Conservation (phyloP, 2,329 filamentous ascomycete genomes). For the Botrytis byssoidea region DNA sequence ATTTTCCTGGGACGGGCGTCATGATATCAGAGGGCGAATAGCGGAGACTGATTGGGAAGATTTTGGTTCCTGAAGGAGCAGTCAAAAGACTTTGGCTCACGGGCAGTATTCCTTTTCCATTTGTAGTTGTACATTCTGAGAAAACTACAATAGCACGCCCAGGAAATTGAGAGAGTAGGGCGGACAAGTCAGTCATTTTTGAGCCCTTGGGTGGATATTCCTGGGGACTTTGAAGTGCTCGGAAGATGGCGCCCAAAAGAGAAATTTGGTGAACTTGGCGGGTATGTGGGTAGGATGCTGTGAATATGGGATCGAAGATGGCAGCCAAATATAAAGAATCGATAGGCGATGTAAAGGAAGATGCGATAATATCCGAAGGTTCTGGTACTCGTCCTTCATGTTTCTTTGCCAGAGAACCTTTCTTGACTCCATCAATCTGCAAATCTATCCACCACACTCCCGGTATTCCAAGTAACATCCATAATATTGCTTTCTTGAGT, state of each 20-base stretch:
- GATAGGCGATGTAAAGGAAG: constrained; percentile 87
- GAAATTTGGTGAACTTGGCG: constrained; percentile 73
- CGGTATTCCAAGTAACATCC: constrained; percentile 82
- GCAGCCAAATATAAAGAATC: constrained; percentile 92
- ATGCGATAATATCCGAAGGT: constrained; percentile 78
- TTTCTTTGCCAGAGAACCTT: constrained; percentile 78
- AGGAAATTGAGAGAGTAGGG: constrained; percentile 66
- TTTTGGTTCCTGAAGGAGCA: constrained; percentile 64
- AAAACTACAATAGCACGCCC: constrained; percentile 80
- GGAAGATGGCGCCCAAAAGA: constrained; percentile 70
- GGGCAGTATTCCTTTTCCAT: constrained; percentile 84
- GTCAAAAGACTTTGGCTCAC: constrained; percentile 75
- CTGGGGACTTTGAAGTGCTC: constrained; percentile 64
- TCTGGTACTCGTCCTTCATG: constrained; percentile 73
- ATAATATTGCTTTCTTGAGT: constrained; percentile 79
- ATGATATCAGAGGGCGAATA: constrained; percentile 89
- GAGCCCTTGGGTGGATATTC: constrained; percentile 47
- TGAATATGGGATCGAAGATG: constrained; percentile 95
- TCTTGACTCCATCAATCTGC: constrained; percentile 95
- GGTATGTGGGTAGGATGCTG: constrained; percentile 73
- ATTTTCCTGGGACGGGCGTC: constrained; percentile 78
- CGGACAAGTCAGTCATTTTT: constrained; percentile 58
- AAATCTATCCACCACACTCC: constrained; percentile 98
- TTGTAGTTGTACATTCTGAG: constrained; percentile 91
- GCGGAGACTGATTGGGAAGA: constrained; percentile 87